Percentiles rank a stretch among this genome's conserved stretches.
Evolutionary conservation across 1,284 basidiomycete species (phyloP).

Genomic region (Schizophyllum commune): DNA sequence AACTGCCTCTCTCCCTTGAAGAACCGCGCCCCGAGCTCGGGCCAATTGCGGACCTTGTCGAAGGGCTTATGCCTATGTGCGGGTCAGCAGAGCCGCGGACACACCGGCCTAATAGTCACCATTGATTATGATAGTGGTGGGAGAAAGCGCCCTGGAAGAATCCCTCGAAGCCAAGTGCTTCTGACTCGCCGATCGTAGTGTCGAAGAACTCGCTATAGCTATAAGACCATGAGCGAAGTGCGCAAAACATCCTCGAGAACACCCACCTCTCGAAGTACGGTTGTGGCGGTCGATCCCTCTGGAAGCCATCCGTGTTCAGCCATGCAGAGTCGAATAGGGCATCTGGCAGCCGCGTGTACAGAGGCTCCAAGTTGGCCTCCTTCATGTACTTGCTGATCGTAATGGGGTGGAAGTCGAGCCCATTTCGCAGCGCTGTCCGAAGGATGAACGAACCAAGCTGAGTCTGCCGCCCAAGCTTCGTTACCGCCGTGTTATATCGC

Average conservation of each 20-base stretch:
- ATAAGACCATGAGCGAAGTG: constrained; percentile 2
- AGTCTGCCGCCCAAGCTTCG: constrained; percentile 64
- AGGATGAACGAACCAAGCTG: constrained; percentile 71
- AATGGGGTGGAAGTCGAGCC: constrained; percentile 79
- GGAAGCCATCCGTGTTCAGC: constrained; percentile 79
- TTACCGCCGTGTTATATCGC: constrained; percentile 74
- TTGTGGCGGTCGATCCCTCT: constrained; percentile 76
- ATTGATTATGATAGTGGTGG: constrained; percentile 84
- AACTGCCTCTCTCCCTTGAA: background rate
- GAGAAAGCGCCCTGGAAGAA: constrained; percentile 84
- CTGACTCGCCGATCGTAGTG: constrained; percentile 60
- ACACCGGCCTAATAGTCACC: constrained; percentile 35
- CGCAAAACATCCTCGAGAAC: constrained; percentile 6
- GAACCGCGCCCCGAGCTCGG: constrained; percentile 82
- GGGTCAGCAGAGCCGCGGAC: background rate
- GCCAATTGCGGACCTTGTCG: constrained; percentile 84
- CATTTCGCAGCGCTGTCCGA: constrained; percentile 69
- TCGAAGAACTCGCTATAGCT: constrained; percentile 79
- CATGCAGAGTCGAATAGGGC: constrained; percentile 84
- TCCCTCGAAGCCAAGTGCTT: constrained; percentile 72
- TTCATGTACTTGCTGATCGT: constrained; percentile 73
- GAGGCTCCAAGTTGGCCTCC: constrained; percentile 65
- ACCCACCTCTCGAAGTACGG: constrained; percentile 73
- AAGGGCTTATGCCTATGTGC: constrained; percentile 85
- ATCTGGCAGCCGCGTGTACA: constrained; percentile 73